Evolutionary conservation across 805 yeast species (phyloP).

Genomic region (Ogataea nakhonphanomensis): DNA sequence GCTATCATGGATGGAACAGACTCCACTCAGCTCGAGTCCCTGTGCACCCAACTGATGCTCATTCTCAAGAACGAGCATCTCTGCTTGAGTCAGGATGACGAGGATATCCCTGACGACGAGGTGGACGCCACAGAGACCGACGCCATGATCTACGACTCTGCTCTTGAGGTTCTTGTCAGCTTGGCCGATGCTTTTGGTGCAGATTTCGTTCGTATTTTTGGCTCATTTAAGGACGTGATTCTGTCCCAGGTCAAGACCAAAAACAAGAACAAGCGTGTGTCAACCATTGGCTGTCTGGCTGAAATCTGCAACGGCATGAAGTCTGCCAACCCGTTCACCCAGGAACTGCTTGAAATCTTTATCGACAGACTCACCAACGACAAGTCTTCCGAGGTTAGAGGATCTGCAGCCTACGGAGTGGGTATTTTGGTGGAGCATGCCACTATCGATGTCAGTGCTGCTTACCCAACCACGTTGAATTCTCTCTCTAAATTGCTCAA

Average conservation of each 20-base stretch:
- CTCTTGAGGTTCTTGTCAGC: constrained; percentile 79
- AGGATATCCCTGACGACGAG: constrained; percentile 34
- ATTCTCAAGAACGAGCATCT: constrained; percentile 80
- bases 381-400: constrained; percentile 82
- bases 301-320: constrained; percentile 81
- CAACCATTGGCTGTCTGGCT: constrained; percentile 86
- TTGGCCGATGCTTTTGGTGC: constrained; percentile 73
- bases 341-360: constrained; percentile 69
- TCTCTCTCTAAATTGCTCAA: constrained; percentile 68
- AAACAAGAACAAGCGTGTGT: constrained; percentile 71
- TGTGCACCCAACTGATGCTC: constrained; percentile 68
- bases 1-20: constrained; percentile 60
- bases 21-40: constrained; percentile 54
- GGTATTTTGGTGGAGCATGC: constrained; percentile 67
- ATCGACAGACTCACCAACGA: constrained; percentile 66
- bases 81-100: constrained; percentile 72
- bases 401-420: constrained; percentile 94
- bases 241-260: constrained; percentile 55
- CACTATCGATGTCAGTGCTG: constrained; percentile 50
- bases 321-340: constrained; percentile 58
- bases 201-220: constrained; percentile 70
- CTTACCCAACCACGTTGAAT: constrained; percentile 66
- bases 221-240: constrained; percentile 64
- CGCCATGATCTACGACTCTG: constrained; percentile 76
- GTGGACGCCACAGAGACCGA: constrained; percentile 54